Conservation (phyloP, 2,329 filamentous ascomycete genomes). For the Plenodomus tracheiphilus region DNA sequence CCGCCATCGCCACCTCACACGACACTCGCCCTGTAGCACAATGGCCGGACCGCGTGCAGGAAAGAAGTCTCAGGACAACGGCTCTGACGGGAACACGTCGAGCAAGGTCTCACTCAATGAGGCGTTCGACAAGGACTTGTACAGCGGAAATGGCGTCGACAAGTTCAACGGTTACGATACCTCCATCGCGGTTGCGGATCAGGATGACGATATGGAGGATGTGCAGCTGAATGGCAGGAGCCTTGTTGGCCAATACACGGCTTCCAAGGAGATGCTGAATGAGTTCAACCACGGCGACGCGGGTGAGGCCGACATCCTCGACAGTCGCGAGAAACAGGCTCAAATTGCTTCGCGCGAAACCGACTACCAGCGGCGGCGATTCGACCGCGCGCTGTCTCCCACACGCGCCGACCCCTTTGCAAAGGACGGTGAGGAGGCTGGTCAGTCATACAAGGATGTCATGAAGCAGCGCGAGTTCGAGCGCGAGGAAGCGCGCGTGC, state of each 20-base stretch:
- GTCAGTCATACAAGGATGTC: conserved; percentile 81
- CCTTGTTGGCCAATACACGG: conserved; percentile 93
- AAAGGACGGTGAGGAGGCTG: conserved; percentile 72
- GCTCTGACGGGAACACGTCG: conserved; percentile 76
- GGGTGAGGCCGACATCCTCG: conserved; percentile 88
- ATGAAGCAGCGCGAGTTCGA: conserved; percentile 92
- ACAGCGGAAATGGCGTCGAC: conserved; percentile 72
- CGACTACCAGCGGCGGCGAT: conserved; percentile 95
- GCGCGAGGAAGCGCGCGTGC: conserved; percentile 87
- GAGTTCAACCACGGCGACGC: conserved; percentile 90
- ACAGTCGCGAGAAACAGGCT: conserved; percentile 84
- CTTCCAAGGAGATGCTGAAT: conserved; percentile 86
- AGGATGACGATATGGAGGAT: conserved; percentile 77
- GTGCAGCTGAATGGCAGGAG: conserved; percentile 68
- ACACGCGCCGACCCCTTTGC: conserved; percentile 86
- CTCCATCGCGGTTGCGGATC: conserved; percentile 79
- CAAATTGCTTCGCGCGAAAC: conserved; percentile 92
- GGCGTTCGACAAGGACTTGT: conserved; percentile 83
- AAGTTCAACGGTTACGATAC: conserved; percentile 89
- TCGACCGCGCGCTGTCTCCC: conserved; percentile 80
- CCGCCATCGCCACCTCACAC: conserved; percentile 3
- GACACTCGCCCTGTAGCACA: conserved; percentile 30
- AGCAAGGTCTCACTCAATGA: conserved; percentile 93
- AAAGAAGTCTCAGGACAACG: conserved; percentile 81
- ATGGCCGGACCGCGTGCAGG: conserved; percentile 42